Base-by-base conservation (phyloP, 768 basidiomycete genomes). In the Lentinula guzmanii region DNA sequence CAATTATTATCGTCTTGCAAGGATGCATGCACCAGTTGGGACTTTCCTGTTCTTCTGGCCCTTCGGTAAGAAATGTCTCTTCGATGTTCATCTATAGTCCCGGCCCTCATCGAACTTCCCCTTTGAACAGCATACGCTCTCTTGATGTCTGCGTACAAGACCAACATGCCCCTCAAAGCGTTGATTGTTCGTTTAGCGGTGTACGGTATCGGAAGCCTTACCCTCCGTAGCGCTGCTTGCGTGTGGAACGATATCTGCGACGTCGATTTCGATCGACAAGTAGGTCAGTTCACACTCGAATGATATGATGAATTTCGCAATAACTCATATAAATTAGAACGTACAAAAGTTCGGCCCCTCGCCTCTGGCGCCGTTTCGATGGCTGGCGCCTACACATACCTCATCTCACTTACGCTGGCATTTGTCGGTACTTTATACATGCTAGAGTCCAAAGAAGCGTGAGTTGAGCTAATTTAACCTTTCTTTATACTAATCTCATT, bases 201-300 rank as follows among this genome's bases (percentile, higher is more conserved):
- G 48, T 63, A 58, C 57, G 53, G 41, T 37, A 58, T 68, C 18
- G 62, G 54, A 15, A 63, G 66, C 11, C 65, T 61, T 9, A 39
- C 65, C 8, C 35, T 70, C 6, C 70, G 67, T 21, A 63, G 65
- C 15, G 67, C 70, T 4, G 70, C 68, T 13, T 70, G 70, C 62
- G 62, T 70, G 35, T 63, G 68, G n/a, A 70, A 71, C 53, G 70
- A 71, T 39, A 69, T 71, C 35, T 66, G 65, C 52, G 70, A 71
- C 43, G 50, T 56, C 9, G 67, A 71, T 31, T 64, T 69, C n/a
- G 70, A 71, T 54, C 62, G 63, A 48, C 62, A 64, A 64, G 70
- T 71, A 24, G 70, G 70, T 68, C 34, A 43, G 70, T 64, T 7
- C 28, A 28, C 28, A 28, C 28, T 28, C 3, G 3, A 28, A 28